Percentiles rank a stretch among this genome's conserved stretches.
Evolutionary conservation across 75 land plant genomes (phyloP).

Genomic region (Cunninghamia lanceolata): DNA sequence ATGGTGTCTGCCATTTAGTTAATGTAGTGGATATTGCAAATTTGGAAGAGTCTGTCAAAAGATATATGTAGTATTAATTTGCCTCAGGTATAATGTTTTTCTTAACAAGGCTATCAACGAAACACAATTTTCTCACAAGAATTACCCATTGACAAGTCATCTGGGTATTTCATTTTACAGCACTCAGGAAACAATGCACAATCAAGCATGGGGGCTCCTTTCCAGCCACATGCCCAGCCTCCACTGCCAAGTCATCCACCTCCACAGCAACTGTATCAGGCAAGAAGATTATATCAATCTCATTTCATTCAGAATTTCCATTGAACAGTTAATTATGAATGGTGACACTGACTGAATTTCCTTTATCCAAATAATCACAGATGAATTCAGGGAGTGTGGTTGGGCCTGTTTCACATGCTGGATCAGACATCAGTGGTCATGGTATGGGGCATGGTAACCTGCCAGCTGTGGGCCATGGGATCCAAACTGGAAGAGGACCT

Average conservation of each 20-base stretch:
- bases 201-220: constrained; percentile 38
- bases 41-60: not conserved
- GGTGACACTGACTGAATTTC: not conserved
- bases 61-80: not conserved
- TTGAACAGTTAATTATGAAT: not conserved
- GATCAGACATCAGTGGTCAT: constrained; percentile 8
- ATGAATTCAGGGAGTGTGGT: constrained; percentile 3
- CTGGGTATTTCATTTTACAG: constrained; percentile 12
- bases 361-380: not conserved
- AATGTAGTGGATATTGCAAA: not conserved
- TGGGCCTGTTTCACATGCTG: constrained; percentile 5
- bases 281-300: constrained; percentile 4
- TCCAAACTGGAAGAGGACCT: constrained; percentile 9
- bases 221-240: constrained; percentile 56
- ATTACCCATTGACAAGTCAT: not conserved
- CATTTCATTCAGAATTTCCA: not conserved
- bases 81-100: not conserved
- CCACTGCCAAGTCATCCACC: constrained; percentile 64
- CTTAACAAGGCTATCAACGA: not conserved
- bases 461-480: constrained; percentile 5
- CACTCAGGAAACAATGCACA: constrained; percentile 47
- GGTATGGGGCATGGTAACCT: constrained; percentile 8
- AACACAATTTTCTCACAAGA: not conserved
- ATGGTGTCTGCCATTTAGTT: constrained; percentile 4
- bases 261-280: constrained; percentile 72